Evolutionary conservation across 2,329 filamentous ascomycete species (phyloP), one percentile per base, ranked within the genome.

Genomic region (Colletotrichum incanum): DNA sequence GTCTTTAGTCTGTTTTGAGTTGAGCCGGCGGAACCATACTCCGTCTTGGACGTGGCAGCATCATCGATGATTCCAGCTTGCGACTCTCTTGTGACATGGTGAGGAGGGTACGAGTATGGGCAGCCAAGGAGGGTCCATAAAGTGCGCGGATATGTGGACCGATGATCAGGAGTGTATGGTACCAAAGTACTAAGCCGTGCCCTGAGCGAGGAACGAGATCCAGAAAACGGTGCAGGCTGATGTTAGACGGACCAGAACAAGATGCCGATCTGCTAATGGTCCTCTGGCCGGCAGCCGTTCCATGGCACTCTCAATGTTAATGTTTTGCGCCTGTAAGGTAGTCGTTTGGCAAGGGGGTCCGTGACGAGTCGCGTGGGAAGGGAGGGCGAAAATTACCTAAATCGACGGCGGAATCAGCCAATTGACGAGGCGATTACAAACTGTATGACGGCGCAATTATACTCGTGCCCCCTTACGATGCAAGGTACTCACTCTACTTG

Each of bases 361-460:
- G 47, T 54, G 37, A 52, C 45, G 43, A 64, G 37, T 52, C 45
- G 65, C 31, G 54, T 47, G 58, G 58, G 58, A 64, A n/a, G 58
- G 58, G 28, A 58, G 65, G 70, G 70, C 70, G 65, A 72, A 45
- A 60, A 69, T 69, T 69, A 16, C 65, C 69, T 45, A 55, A 71
- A 68, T 26, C n/a, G 59, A 18, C 26, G 20, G 45, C 4, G 23
- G 43, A 55, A 39, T 16, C 41, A 54, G 45, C 70, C 66, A 69
- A 69, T 72, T 12, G 59, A n/a, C 31, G 28, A 41, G 31, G 43
- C 62, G 52, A 55, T 8, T 34, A 47, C 18, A 55, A 39, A 45
- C 47, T 70, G 59, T 70, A 65, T 69, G 65, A 72, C 65, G 45
- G 59, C 28, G 31, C 39, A 37, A 43, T 41, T 60, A 65, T 72